Evolutionary conservation across 495 filamentous ascomycete genomes (phyloP).

Genomic region (Penicillium parvum): DNA sequence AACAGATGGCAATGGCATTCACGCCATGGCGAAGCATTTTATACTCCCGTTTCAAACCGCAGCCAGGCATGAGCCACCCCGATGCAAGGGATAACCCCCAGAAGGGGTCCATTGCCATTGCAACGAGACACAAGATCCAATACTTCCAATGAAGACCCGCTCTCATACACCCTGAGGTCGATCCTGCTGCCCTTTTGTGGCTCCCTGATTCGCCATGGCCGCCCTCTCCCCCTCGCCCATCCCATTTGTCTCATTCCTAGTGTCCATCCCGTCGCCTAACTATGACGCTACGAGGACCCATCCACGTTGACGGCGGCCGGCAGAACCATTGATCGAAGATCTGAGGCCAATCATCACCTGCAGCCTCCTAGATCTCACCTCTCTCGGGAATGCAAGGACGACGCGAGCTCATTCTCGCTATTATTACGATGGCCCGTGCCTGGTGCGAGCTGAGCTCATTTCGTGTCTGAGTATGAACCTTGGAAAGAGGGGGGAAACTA

Average conservation of each 20-base stretch:
- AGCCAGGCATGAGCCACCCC: constrained; percentile 19
- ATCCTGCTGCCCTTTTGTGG: constrained; percentile 19
- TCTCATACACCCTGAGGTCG: constrained; percentile 21
- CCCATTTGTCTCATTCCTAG: constrained; percentile 30
- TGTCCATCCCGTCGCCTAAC: constrained; percentile 12
- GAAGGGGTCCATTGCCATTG: constrained; percentile 24
- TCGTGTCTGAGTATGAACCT: constrained; percentile 14
- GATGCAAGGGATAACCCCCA: constrained; percentile 21
- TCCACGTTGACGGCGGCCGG: constrained; percentile 28
- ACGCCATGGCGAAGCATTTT: constrained; percentile 25
- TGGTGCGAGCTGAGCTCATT: constrained; percentile 9
- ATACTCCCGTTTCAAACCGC: constrained; percentile 22
- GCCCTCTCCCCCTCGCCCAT: constrained; percentile 13
- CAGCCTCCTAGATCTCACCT: constrained; percentile 13
- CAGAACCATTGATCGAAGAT: constrained; percentile 15
- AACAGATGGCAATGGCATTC: neutral
- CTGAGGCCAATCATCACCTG: constrained; percentile 17
- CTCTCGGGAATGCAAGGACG: constrained; percentile 29
- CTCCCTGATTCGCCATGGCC: constrained; percentile 20
- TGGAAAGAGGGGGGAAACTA: constrained; percentile 19
- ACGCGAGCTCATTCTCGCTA: constrained; percentile 25
- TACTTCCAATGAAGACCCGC: constrained; percentile 27
- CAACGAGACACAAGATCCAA: constrained; percentile 30
- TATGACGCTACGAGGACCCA: constrained; percentile 22
- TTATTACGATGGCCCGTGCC: constrained; percentile 28